A percentile compares a stretch with the other conserved stretches of the same genome.
Conservation (phyloP, 2,329 filamentous ascomycete genomes). For the Aspergillus piperis region DNA sequence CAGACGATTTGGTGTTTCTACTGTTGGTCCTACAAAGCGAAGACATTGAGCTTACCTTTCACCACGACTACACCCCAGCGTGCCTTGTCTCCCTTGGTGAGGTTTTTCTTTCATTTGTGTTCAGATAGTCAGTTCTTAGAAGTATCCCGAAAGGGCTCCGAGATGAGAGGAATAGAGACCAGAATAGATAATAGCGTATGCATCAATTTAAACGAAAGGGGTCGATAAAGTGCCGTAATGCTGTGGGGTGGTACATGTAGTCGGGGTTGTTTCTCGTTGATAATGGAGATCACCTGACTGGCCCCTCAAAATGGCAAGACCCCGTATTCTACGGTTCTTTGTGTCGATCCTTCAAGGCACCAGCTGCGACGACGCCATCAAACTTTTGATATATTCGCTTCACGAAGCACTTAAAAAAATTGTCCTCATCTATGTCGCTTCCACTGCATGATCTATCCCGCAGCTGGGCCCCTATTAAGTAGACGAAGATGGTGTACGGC, state of each 20-base stretch:
- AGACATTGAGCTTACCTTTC: neutral
- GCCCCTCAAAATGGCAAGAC: neutral
- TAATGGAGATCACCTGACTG: neutral
- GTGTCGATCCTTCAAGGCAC: too few species aligned
- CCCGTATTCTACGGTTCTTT: neutral
- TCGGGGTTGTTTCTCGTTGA: neutral
- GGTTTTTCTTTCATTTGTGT: neutral
- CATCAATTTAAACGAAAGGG: neutral
- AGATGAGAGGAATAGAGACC: neutral
- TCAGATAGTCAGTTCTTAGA: neutral
- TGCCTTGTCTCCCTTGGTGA: neutral
- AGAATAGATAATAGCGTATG: neutral
- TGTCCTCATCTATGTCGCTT: neutral
- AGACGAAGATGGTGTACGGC: constrained; percentile 42
- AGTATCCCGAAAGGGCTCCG: neutral
- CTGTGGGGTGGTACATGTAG: too few species aligned
- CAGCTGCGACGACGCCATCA: too few species aligned
- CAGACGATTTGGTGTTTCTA: constrained; percentile 9
- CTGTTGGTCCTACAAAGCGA: neutral
- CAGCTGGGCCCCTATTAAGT: neutral
- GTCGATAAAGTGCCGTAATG: too few species aligned
- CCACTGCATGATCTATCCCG: neutral
- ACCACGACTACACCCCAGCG: neutral
- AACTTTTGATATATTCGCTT: neutral
- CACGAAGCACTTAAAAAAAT: neutral